phyloP scores from a whole-genome alignment of 78 protist species.

The Monosiga brevicollis region DNA sequence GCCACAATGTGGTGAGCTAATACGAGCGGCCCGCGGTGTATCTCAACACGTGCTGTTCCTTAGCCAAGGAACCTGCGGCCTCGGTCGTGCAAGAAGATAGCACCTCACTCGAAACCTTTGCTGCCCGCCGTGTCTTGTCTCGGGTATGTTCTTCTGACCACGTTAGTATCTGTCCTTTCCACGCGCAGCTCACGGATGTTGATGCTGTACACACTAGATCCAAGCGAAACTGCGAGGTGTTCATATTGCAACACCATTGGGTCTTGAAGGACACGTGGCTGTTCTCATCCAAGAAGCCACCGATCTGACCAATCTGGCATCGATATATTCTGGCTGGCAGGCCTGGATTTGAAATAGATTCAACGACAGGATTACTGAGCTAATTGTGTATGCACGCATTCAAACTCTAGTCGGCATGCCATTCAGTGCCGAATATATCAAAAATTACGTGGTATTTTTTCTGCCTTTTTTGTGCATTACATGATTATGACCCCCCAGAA shows the following conservation, averaged over 20 bases:
- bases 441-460: too few relatives aligned
- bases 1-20: background rate
- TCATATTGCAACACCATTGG: conserved; percentile 3
- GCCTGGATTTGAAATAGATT: conserved; percentile 26
- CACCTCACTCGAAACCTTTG: background rate
- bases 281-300: conserved; percentile 27
- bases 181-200: too few relatives aligned
- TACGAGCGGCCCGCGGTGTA: background rate
- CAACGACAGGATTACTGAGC: too few relatives aligned
- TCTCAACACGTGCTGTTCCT: background rate
- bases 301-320: conserved; percentile 6
- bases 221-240: conserved; percentile 30
- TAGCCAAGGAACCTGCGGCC: background rate
- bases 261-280: conserved; percentile 33
- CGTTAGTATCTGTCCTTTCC: too few relatives aligned
- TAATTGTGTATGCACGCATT: too few relatives aligned
- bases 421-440: too few relatives aligned
- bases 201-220: too few relatives aligned
- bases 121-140: background rate
- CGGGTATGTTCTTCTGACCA: background rate
- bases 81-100: too few relatives aligned
- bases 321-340: conserved; percentile 40
- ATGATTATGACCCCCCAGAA: too few relatives aligned
- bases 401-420: too few relatives aligned
- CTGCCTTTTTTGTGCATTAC: too few relatives aligned